These are phyloP conservation scores for Histomonas meleagridis DNA, from an alignment of 208 protist species.

Conservation along the genomic window DNA sequence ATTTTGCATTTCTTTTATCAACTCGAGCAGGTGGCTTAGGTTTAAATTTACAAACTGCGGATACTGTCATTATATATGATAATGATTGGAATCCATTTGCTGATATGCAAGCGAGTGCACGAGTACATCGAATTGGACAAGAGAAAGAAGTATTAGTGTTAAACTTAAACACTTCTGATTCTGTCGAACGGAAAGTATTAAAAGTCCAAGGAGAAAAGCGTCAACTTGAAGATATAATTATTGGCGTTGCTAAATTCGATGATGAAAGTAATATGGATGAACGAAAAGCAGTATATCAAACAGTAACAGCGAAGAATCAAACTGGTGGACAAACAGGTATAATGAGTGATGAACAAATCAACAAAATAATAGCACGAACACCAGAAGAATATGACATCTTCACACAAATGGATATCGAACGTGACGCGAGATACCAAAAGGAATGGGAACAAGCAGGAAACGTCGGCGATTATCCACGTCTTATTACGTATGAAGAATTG, in stretches of 20 bases:
- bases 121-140: conserved; percentile 81
- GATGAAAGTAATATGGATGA: neutral
- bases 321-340: neutral
- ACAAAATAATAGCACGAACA: conserved; percentile 12
- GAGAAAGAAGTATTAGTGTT: conserved; percentile 54
- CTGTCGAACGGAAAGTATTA: conserved; percentile 72
- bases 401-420: neutral
- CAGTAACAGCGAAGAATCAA: neutral
- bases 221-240: conserved; percentile 12
- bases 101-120: conserved; percentile 90
- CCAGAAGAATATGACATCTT: conserved; percentile 9
- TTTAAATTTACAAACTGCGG: conserved; percentile 91
- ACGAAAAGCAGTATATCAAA: neutral
- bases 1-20: conserved; percentile 84
- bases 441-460: neutral
- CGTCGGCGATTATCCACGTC: neutral
- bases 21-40: conserved; percentile 90
- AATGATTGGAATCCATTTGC: conserved; percentile 93
- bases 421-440: neutral
- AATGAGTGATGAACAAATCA: neutral
- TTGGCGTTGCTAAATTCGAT: neutral
- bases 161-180: conserved; percentile 72
- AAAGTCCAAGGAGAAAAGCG: neutral
- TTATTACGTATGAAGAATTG: neutral
- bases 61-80: conserved; percentile 94